Conservation (phyloP, 345 rosid genomes). For the Abelmoschus esculentus region DNA sequence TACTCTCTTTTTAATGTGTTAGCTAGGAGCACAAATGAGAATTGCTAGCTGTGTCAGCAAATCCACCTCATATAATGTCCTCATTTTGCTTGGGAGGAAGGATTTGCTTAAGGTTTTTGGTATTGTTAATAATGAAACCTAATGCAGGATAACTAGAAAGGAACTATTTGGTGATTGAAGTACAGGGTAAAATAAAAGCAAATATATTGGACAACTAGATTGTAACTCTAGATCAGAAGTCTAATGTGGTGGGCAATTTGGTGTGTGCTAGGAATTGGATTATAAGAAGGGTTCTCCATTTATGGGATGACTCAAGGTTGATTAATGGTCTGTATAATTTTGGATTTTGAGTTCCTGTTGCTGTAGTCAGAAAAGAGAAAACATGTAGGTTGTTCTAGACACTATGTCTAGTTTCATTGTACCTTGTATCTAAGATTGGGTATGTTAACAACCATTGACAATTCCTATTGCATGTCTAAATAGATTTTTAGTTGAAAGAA, state of each 20-base stretch:
- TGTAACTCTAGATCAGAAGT: neutral
- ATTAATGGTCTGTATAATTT: neutral
- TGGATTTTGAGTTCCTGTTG: neutral
- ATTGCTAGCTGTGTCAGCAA: too few species aligned
- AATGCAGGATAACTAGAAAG: neutral
- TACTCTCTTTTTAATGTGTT: too few species aligned
- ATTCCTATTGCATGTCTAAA: neutral
- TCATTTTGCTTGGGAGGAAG: too few species aligned
- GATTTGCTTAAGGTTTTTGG: neutral
- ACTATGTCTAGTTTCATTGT: neutral
- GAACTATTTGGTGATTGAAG: neutral
- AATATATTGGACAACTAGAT: neutral
- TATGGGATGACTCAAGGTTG: neutral
- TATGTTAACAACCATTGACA: neutral
- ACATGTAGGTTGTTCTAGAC: neutral
- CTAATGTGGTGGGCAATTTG: neutral
- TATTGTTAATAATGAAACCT: neutral
- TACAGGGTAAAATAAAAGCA: neutral
- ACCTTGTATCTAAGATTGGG: neutral
- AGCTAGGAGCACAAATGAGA: too few species aligned
- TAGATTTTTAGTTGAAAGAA: neutral
- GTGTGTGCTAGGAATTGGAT: neutral
- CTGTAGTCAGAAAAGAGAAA: neutral
- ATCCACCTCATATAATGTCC: too few species aligned
- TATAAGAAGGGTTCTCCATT: neutral